These are phyloP conservation scores for Eucalyptus camaldulensis DNA, from an alignment of 345 rosid species.

Conservation along the genomic window DNA sequence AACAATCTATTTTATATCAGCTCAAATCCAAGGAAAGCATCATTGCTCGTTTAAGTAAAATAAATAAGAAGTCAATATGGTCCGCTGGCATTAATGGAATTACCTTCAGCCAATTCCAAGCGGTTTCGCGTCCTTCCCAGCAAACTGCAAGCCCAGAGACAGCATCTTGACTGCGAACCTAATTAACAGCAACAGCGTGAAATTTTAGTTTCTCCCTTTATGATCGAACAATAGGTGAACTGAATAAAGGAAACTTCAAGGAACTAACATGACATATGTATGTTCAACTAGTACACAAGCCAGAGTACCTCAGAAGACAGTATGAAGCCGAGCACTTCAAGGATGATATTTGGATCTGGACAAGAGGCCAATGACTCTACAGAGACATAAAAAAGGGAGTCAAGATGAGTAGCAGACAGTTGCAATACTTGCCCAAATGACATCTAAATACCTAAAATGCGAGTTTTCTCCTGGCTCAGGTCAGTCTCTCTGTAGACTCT, in stretches of 20 bases:
- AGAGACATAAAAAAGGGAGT: no score
- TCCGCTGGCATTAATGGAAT: background rate
- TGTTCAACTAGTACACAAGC: background rate
- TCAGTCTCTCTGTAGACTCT: conserved; percentile 81
- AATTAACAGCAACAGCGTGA: background rate
- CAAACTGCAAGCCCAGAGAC: conserved; percentile 56
- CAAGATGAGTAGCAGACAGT: background rate
- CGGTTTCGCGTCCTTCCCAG: conserved; percentile 81
- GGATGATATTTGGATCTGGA: conserved; percentile 45
- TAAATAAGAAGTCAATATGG: background rate
- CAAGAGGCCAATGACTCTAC: conserved; percentile 69
- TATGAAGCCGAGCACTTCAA: conserved; percentile 58
- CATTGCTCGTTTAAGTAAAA: background rate
- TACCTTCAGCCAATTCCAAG: conserved; percentile 92
- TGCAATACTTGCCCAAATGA: background rate
- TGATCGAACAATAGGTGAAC: background rate
- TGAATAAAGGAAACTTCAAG: background rate
- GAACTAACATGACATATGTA: background rate
- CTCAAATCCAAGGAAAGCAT: background rate
- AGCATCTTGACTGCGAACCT: conserved; percentile 94
- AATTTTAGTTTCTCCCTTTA: background rate
- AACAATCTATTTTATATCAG: background rate
- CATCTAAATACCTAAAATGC: conserved; percentile 51
- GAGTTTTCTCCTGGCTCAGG: conserved; percentile 90
- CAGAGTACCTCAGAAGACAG: conserved; percentile 59